Percentiles rank a stretch among this genome's conserved stretches.
phyloP scores from a whole-genome alignment of 2,329 filamentous ascomycete species.

The Stachybotrys elegans region DNA sequence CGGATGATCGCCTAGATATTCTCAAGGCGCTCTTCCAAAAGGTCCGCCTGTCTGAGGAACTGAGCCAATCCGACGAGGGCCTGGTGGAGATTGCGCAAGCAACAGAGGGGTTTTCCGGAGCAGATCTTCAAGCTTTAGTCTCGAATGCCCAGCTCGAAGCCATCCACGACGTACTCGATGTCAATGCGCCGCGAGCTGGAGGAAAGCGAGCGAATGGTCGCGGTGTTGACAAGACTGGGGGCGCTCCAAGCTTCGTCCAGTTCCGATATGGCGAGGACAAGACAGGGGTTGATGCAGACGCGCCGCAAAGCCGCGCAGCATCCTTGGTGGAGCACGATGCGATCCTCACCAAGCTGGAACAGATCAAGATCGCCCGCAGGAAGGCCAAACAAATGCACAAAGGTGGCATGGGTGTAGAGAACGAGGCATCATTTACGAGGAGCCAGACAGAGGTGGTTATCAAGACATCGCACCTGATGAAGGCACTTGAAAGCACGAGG shows the following conservation, averaged over 20 bases:
- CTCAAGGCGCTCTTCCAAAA: conserved; percentile 78
- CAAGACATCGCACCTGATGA: conserved; percentile 75
- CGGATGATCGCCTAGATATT: conserved; percentile 83
- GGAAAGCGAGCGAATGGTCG: conserved; percentile 29
- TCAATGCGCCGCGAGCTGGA: conserved; percentile 41
- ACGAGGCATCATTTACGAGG: conserved; percentile 21
- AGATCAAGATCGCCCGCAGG: conserved; percentile 67
- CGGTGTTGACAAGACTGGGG: conserved; percentile 20
- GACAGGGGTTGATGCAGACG: conserved; percentile 31
- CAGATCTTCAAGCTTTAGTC: conserved; percentile 88
- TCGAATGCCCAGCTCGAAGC: conserved; percentile 97
- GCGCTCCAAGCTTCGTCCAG: conserved; percentile 62
- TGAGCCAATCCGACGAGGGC: conserved; percentile 50
- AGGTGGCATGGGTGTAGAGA: conserved; percentile 15
- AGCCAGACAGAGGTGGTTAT: conserved; percentile 70
- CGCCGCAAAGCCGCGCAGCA: conserved; percentile 45
- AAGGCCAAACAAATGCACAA: conserved; percentile 28
- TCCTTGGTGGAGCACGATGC: conserved; percentile 70
- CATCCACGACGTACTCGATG: conserved; percentile 81
- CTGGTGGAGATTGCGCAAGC: conserved; percentile 69
- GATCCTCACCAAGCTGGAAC: conserved; percentile 76
- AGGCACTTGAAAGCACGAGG: conserved; percentile 70
- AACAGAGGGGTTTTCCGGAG: conserved; percentile 89
- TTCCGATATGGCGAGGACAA: conserved; percentile 72
- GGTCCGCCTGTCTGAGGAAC: conserved; percentile 64